These are phyloP conservation scores for Lentinula lateritia DNA, from an alignment of 768 basidiomycete species.

Conservation along the genomic window DNA sequence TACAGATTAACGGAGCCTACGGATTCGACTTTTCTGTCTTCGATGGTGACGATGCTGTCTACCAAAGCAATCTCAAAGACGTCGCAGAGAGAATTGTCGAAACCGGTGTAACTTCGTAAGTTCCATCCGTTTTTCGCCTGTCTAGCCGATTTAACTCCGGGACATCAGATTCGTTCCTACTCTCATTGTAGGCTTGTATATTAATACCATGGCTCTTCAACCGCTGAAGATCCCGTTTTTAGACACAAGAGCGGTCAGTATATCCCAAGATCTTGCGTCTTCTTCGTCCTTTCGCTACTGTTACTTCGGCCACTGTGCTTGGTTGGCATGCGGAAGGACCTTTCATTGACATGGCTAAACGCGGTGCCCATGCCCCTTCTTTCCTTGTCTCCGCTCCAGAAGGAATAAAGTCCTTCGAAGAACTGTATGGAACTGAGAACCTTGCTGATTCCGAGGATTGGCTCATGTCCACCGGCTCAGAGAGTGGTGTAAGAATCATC, in stretches of 20 bases:
- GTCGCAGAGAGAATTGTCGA: slow-evolving; percentile 77
- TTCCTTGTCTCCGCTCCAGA: slow-evolving; percentile 58
- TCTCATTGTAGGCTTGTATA: slow-evolving; percentile 47
- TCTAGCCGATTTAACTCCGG: slow-evolving; percentile 16
- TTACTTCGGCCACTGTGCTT: slow-evolving; percentile 64
- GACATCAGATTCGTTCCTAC: slow-evolving; percentile 51
- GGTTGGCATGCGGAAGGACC: slow-evolving; percentile 94
- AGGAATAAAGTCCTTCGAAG: slow-evolving; percentile 66
- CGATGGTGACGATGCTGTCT: slow-evolving; percentile 62
- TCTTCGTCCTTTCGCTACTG: slow-evolving; percentile 60
- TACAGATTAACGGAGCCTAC: slow-evolving; percentile 88
- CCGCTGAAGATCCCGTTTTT: background rate
- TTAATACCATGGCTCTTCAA: background rate
- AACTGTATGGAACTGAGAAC: slow-evolving; percentile 66
- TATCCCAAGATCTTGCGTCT: slow-evolving; percentile 68
- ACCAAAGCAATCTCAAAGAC: slow-evolving; percentile 59
- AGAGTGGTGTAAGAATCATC: slow-evolving; percentile 69
- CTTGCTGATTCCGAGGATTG: slow-evolving; percentile 62
- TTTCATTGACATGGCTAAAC: slow-evolving; percentile 76
- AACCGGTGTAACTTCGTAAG: slow-evolving; percentile 85
- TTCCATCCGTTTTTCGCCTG: slow-evolving; percentile 12
- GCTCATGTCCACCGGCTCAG: slow-evolving; percentile 44
- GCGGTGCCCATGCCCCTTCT: slow-evolving; percentile 74
- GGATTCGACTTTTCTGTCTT: slow-evolving; percentile 85
- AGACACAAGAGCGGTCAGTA: slow-evolving; percentile 76